phyloP scores from a whole-genome alignment of 2,329 filamentous ascomycete genomes.

The Penicillium sp. region DNA sequence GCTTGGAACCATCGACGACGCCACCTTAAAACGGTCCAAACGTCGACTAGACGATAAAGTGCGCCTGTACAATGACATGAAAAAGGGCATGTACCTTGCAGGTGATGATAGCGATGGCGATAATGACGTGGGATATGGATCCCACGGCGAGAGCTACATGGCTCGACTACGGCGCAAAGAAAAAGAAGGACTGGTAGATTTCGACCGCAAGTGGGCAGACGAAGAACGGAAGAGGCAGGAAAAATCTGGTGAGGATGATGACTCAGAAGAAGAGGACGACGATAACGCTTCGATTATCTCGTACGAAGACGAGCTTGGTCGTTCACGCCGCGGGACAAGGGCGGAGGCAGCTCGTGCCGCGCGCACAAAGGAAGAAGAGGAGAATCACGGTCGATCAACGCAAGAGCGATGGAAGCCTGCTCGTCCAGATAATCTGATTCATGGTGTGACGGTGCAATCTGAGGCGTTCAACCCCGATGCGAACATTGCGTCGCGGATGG shows the following conservation, averaged over 20 bases:
- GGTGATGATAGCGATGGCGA: slow-evolving; percentile 34
- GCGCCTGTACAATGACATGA: slow-evolving; percentile 80
- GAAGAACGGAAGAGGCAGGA: slow-evolving; percentile 40
- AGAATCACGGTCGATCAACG: slow-evolving; percentile 12
- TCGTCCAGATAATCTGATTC: slow-evolving; percentile 65
- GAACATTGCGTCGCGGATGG: slow-evolving; percentile 62
- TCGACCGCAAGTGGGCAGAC: slow-evolving; percentile 93
- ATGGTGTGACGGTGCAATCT: slow-evolving; percentile 77
- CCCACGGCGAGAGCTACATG: slow-evolving; percentile 35
- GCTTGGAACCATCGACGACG: slow-evolving; percentile 56
- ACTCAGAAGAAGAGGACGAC: slow-evolving; percentile 39
- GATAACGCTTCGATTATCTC: slow-evolving; percentile 64
- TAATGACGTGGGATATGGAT: slow-evolving; percentile 19
- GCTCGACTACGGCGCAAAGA: slow-evolving; percentile 57
- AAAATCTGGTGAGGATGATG: slow-evolving; percentile 25
- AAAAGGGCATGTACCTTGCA: slow-evolving; percentile 74
- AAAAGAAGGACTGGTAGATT: slow-evolving; percentile 66
- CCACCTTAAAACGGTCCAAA: slow-evolving; percentile 59
- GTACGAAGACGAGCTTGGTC: slow-evolving; percentile 86
- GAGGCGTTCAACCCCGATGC: slow-evolving; percentile 75
- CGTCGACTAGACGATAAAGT: slow-evolving; percentile 87
- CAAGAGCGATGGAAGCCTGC: slow-evolving; percentile 42
- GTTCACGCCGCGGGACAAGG: slow-evolving; percentile 66
- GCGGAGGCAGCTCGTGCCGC: slow-evolving; percentile 61
- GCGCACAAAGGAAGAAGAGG: slow-evolving; percentile 41